Base-by-base conservation (phyloP, 1,139 yeast species). In the Candida sp. region DNA sequence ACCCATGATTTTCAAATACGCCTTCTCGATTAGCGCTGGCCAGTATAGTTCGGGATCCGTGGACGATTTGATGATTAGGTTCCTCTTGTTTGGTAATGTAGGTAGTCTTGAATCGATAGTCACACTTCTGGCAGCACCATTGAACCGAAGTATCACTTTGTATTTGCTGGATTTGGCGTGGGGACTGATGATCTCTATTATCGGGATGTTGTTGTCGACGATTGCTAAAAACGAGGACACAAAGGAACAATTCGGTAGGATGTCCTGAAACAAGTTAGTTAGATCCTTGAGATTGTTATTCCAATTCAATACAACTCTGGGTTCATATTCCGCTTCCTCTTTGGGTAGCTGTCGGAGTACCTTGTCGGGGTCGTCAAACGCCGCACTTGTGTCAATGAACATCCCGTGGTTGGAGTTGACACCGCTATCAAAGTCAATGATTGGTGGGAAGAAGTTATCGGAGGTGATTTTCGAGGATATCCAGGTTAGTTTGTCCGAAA, bases 21-120 rank as follows among this genome's bases (percentile, higher is more conserved):
- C 96, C 61, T 89, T 86, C 65, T 92, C 97, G 2, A 90, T 62
- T 25, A 90, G 60, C 0, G 90, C 89, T 0, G 94, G 94, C 90
- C 92, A 87, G 5, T 73, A 61, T 3, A 84, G 58, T 0, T 62
- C 49, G 0, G 66, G 61, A 53, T 77, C 73, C 1, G 77, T 57
- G n/a, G 63, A 63, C 11, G 87, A 85, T 52, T 66, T 67, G 9
- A 78, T 66, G 4, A 70, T 65, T 28, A 75, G 56, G 45, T 61
- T 64, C 34, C 78, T 55, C 17, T 56, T 56, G 23, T 55, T 53
- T 2, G 46, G 33, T 9, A 60, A 46, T 9, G 60, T 50, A 0
- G 81, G 80, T 25, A 86, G 69, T 22, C 65, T 58, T 55, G 80
- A 81, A 46, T 85, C 83, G 0, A 86, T 69, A 0, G 73, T 65